A percentile compares a stretch with the other conserved stretches of the same genome.
phyloP scores from a whole-genome alignment of 2,329 filamentous ascomycete species.

The Colletotrichum chrysophilum region DNA sequence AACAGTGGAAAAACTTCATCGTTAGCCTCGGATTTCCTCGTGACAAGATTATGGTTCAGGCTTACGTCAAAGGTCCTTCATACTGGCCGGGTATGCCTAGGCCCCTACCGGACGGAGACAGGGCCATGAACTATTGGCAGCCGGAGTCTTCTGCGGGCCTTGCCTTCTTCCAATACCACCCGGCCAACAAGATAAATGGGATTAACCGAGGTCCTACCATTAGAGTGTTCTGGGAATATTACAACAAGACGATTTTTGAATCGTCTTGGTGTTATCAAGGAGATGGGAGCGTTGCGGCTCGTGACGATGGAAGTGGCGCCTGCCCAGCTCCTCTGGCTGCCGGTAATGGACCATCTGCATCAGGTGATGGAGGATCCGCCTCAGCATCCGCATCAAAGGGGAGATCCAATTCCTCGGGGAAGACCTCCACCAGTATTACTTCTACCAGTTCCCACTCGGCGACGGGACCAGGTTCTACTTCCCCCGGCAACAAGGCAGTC shows the following conservation, averaged over 20 bases:
- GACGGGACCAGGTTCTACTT: not conserved
- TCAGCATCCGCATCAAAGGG: not conserved
- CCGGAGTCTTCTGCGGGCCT: not conserved
- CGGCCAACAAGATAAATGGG: not conserved
- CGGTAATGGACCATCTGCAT: not conserved
- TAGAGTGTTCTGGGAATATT: not conserved
- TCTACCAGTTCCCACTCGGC: not conserved
- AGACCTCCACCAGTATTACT: not conserved
- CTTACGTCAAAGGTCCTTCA: not conserved
- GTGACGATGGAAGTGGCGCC: not conserved
- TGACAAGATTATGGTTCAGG: not conserved
- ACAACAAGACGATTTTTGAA: not conserved
- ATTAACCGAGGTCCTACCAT: not conserved
- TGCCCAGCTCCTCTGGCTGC: not conserved
- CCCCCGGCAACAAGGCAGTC: not conserved
- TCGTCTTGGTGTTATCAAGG: not conserved
- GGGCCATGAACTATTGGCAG: not conserved
- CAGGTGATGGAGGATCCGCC: not conserved
- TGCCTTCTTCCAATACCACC: not conserved
- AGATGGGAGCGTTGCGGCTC: not conserved
- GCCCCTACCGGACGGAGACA: rapidly evolving
- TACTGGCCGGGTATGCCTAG: not conserved
- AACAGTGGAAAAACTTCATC: not conserved
- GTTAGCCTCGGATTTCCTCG: not conserved
- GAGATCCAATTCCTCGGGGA: not conserved